Evolutionary conservation across 2,329 filamentous ascomycete genomes (phyloP).

Genomic region (Knufia petricola): DNA sequence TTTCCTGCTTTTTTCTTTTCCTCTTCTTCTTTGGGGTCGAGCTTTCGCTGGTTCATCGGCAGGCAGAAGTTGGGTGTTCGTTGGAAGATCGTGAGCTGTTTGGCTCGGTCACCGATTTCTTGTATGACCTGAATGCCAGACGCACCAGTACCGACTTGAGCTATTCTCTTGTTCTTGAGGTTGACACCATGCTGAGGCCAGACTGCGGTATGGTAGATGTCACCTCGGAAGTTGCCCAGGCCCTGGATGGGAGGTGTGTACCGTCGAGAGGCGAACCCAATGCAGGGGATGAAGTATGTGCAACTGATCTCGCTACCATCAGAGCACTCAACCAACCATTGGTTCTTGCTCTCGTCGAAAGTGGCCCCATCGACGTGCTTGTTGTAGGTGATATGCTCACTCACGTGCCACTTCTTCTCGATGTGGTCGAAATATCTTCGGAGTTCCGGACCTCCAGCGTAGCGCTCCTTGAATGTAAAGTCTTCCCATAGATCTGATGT

Average conservation of each 20-base stretch:
- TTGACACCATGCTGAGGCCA: slow-evolving; percentile 50
- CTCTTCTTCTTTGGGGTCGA: slow-evolving; percentile 45
- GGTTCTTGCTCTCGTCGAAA: slow-evolving; percentile 26
- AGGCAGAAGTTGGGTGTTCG: slow-evolving; percentile 58
- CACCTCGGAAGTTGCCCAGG: slow-evolving; percentile 48
- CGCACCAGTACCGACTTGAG: slow-evolving; percentile 55
- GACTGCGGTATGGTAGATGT: slow-evolving; percentile 50
- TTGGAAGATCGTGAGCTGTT: slow-evolving; percentile 40
- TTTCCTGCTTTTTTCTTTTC: slow-evolving; percentile 42
- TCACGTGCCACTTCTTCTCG: slow-evolving; percentile 31
- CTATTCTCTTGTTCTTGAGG: slow-evolving; percentile 49
- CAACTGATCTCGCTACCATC: slow-evolving; percentile 15
- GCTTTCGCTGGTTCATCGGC: slow-evolving; percentile 46
- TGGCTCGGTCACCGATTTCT: slow-evolving; percentile 16
- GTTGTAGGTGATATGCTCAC: slow-evolving; percentile 28
- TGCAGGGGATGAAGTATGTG: slow-evolving; percentile 15
- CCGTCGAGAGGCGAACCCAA: slow-evolving; percentile 44
- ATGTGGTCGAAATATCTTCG: slow-evolving; percentile 34
- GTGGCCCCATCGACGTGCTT: slow-evolving; percentile 29
- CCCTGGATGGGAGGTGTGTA: slow-evolving; percentile 53
- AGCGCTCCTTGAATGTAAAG: slow-evolving; percentile 36
- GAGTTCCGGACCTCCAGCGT: slow-evolving; percentile 31
- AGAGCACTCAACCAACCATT: slow-evolving; percentile 17
- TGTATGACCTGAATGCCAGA: slow-evolving; percentile 32
- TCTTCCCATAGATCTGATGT: slow-evolving; percentile 32